Percentiles rank a stretch among this genome's conserved stretches.
These are phyloP conservation scores for Zasmidium cellare DNA, from an alignment of 2,329 filamentous ascomycete species.

Conservation along the genomic window DNA sequence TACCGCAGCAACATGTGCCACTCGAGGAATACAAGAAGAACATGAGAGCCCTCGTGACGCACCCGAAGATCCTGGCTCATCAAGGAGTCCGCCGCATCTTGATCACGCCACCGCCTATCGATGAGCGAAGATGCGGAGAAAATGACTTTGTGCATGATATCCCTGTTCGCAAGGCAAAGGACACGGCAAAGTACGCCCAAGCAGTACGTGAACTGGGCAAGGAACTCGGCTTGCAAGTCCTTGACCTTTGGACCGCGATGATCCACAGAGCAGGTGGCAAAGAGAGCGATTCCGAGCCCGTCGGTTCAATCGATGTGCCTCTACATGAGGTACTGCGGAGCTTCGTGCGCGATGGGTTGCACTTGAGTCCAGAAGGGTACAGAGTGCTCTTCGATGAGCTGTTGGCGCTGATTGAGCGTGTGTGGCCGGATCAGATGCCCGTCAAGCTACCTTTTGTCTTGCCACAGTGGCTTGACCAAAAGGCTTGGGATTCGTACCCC, in stretches of 20 bases:
- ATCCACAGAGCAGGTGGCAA: constrained; percentile 64
- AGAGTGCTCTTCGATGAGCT: constrained; percentile 56
- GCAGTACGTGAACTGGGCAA: constrained; percentile 65
- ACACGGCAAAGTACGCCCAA: constrained; percentile 63
- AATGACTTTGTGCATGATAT: background rate
- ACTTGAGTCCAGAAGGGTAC: constrained; percentile 60
- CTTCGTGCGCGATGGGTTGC: constrained; percentile 60
- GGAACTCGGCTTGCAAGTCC: constrained; percentile 58
- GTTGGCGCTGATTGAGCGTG: constrained; percentile 50
- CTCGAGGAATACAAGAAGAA: constrained; percentile 75
- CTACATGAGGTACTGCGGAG: constrained; percentile 56
- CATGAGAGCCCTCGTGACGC: constrained; percentile 68
- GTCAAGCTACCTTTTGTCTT: constrained; percentile 54
- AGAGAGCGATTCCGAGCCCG: constrained; percentile 34
- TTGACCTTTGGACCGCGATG: constrained; percentile 79
- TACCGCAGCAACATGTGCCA: constrained; percentile 70
- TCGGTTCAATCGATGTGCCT: constrained; percentile 59
- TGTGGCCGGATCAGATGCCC: constrained; percentile 58
- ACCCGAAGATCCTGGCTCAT: constrained; percentile 69
- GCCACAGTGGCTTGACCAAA: constrained; percentile 52
- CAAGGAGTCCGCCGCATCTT: constrained; percentile 68
- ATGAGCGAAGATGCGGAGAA: constrained; percentile 24
- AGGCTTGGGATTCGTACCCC: constrained; percentile 8
- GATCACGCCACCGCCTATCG: constrained; percentile 66
- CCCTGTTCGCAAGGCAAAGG: constrained; percentile 55